phyloP scores from a whole-genome alignment of 352 stramenopile genomes.

The Thalassiosira hispida region DNA sequence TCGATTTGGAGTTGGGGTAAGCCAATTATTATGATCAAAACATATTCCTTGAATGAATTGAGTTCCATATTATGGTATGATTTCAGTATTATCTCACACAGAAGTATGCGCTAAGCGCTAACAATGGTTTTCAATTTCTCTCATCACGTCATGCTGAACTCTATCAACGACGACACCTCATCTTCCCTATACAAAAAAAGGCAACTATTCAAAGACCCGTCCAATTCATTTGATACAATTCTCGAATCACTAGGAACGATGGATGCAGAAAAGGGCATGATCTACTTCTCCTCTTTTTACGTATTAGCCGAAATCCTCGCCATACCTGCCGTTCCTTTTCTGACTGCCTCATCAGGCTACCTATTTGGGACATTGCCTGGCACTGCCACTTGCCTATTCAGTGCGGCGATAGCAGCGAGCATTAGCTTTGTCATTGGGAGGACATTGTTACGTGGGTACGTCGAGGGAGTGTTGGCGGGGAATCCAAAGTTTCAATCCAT shows the following conservation, averaged over 20 bases:
- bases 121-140: not conserved
- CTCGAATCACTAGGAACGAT: conserved; percentile 60
- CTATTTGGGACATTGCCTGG: conserved; percentile 82
- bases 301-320: conserved; percentile 85
- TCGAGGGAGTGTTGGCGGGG: conserved; percentile 75
- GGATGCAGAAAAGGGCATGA: conserved; percentile 48
- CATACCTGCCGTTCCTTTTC: conserved; percentile 80
- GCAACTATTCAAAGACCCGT: conserved; percentile 51
- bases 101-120: no score
- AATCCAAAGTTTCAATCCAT: conserved; percentile 82
- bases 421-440: conserved; percentile 84
- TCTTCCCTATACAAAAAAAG: conserved; percentile 10
- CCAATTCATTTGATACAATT: conserved; percentile 55
- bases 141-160: not conserved
- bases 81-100: no score
- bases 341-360: conserved; percentile 85
- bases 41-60: conserved; percentile 1
- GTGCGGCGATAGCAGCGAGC: conserved; percentile 74
- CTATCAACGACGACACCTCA: not conserved
- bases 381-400: conserved; percentile 78
- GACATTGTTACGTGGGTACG: conserved; percentile 80
- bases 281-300: conserved; percentile 85
- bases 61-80: not conserved
- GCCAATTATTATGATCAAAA: conserved; percentile 6
- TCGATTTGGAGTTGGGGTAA: conserved; percentile 48